Conservation (phyloP, 495 filamentous ascomycete species). For the Tuber indicum region DNA sequence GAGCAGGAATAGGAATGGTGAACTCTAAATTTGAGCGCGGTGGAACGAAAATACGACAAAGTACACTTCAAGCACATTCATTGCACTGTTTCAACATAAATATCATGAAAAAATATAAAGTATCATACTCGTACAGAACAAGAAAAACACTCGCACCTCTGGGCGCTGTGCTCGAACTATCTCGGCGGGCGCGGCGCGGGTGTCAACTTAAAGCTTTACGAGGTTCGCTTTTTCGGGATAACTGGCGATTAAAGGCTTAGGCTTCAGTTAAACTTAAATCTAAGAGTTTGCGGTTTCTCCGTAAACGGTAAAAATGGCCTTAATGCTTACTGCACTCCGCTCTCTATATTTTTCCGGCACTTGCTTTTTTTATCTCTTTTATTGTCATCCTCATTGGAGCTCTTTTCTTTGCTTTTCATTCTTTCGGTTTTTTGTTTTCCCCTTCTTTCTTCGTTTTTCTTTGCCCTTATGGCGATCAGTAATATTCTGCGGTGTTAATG, state of each 20-base stretch:
- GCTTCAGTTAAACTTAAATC: neutral
- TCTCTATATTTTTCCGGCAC: neutral
- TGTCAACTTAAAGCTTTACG: neutral
- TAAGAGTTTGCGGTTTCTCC: neutral
- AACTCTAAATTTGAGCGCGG: neutral
- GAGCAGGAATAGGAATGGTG: neutral
- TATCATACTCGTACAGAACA: neutral
- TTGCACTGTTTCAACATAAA: neutral
- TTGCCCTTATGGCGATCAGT: neutral
- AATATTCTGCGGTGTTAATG: neutral
- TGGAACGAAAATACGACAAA: neutral
- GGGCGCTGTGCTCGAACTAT: neutral
- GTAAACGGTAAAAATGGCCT: neutral
- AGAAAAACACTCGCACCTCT: neutral
- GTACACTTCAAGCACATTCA: neutral
- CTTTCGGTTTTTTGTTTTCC: neutral
- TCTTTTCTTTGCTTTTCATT: neutral
- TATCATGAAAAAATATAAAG: neutral
- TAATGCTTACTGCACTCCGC: neutral
- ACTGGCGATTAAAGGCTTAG: neutral
- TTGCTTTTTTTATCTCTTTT: slow-evolving; percentile 6
- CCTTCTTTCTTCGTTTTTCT: neutral
- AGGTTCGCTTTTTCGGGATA: neutral
- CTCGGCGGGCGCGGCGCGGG: neutral
- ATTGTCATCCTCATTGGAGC: neutral